Evolutionary conservation across 768 basidiomycete species (phyloP).

Genomic region (Boletus rex-veris): DNA sequence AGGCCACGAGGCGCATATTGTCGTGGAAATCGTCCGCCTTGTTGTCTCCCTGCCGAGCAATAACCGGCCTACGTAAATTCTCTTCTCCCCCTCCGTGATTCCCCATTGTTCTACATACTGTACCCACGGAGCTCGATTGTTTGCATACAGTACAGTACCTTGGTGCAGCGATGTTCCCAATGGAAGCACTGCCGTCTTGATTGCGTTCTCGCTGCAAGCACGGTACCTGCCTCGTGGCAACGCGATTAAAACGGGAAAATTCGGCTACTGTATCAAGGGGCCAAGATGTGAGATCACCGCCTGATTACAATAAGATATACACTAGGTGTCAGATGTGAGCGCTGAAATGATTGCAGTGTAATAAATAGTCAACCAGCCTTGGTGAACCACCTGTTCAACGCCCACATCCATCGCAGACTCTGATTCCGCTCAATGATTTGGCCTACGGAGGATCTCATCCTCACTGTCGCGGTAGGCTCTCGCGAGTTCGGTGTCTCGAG

Average conservation of each 20-base stretch:
- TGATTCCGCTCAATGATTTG: conserved; percentile 19
- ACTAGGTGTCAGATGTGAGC: not conserved
- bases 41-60: conserved; percentile 15
- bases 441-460: conserved; percentile 47
- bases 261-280: conserved; percentile 17
- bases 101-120: conserved; percentile 1
- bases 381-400: conserved; percentile 6
- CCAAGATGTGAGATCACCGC: conserved; percentile 1
- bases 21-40: conserved; percentile 22
- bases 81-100: not conserved
- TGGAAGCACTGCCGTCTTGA: not conserved
- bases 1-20: conserved; percentile 46
- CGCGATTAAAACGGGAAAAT: conserved; percentile 1
- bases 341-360: not conserved
- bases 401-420: conserved; percentile 22
- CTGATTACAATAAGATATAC: not conserved
- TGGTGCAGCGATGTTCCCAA: not conserved
- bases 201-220: conserved; percentile 13
- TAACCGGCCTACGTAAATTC: conserved; percentile 10
- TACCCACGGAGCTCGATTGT: not conserved
- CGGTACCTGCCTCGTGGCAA: conserved; percentile 9
- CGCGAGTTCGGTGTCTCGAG: conserved; percentile 55
- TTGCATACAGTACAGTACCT: not conserved
- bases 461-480: conserved; percentile 48
- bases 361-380: conserved; percentile 5